These are phyloP conservation scores for Pinguiococcus pyrenoidosus DNA, from an alignment of 108 stramenopile genomes.

Conservation along the genomic window DNA sequence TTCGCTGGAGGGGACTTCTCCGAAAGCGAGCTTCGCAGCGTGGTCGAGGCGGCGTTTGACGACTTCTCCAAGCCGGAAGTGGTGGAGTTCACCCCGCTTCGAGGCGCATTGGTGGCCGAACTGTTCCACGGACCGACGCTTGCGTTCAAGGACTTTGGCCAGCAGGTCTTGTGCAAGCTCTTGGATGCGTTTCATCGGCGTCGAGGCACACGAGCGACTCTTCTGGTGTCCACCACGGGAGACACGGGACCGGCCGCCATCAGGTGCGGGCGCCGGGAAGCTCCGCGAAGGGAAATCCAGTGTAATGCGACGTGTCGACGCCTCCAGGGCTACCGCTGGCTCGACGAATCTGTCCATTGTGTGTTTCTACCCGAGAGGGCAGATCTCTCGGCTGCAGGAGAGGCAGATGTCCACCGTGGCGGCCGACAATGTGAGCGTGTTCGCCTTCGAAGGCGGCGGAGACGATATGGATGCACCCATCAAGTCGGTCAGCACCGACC, in stretches of 20 bases:
- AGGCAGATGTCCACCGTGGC: conserved; percentile 57
- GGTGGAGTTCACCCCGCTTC: neutral
- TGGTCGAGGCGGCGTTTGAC: neutral
- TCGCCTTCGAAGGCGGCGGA: conserved; percentile 63
- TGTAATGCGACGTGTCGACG: no score
- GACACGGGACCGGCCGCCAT: conserved; percentile 85
- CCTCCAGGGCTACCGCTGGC: no score
- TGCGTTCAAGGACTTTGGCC: conserved; percentile 81
- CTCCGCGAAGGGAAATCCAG: no score
- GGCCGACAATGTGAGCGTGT: conserved; percentile 44
- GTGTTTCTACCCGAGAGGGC: conserved; percentile 66
- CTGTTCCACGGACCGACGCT: conserved; percentile 77
- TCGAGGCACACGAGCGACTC: conserved; percentile 36
- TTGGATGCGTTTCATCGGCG: conserved; percentile 26
- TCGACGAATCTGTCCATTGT: conserved; percentile 45
- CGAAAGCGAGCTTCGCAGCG: neutral
- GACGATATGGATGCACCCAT: conserved; percentile 83
- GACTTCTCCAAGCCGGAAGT: neutral
- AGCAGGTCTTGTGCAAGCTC: conserved; percentile 1
- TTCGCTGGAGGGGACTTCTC: conserved; percentile 28
- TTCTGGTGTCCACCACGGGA: conserved; percentile 55
- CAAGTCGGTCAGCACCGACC: neutral
- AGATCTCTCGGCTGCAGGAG: conserved; percentile 65
- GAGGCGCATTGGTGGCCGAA: conserved; percentile 48
- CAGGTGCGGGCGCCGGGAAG: conserved; percentile 42